These are phyloP conservation scores for Puccinia polysora DNA, from an alignment of 1,284 basidiomycete species.

Conservation along the genomic window DNA sequence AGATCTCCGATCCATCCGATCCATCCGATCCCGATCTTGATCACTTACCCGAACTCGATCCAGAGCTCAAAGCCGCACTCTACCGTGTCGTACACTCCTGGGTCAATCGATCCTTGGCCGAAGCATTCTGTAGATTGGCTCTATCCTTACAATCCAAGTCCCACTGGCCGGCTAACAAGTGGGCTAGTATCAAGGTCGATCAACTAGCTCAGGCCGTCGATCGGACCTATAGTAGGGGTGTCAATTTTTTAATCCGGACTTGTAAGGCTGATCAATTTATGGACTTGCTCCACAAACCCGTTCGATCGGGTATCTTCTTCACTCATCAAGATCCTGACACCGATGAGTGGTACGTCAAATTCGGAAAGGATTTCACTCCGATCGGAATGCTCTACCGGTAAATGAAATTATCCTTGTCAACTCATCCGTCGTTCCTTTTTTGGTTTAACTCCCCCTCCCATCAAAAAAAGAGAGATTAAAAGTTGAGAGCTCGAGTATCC, in stretches of 20 bases:
- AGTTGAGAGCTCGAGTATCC: no score
- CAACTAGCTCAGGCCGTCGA: slow-evolving; percentile 2
- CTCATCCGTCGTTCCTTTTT: neutral
- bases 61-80: neutral
- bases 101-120: slow-evolving; percentile 17
- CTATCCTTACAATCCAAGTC: neutral
- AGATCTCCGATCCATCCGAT: no score
- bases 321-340: slow-evolving; percentile 4
- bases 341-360: neutral
- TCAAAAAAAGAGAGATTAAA: no score
- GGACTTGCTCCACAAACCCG: slow-evolving; percentile 9
- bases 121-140: neutral
- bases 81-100: slow-evolving; percentile 5
- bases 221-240: neutral
- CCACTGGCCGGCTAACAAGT: neutral
- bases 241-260: neutral
- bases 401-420: neutral
- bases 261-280: neutral
- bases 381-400: slow-evolving; percentile 11
- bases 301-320: slow-evolving; percentile 6
- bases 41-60: neutral
- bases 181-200: slow-evolving; percentile 11
- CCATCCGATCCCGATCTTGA: neutral
- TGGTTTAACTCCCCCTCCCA: no score
- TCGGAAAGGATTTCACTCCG: neutral